A percentile compares a stretch with the other conserved stretches of the same genome.
Evolutionary conservation across 306 rosid genomes (phyloP).

Genomic region (Arachis hypogaea): DNA sequence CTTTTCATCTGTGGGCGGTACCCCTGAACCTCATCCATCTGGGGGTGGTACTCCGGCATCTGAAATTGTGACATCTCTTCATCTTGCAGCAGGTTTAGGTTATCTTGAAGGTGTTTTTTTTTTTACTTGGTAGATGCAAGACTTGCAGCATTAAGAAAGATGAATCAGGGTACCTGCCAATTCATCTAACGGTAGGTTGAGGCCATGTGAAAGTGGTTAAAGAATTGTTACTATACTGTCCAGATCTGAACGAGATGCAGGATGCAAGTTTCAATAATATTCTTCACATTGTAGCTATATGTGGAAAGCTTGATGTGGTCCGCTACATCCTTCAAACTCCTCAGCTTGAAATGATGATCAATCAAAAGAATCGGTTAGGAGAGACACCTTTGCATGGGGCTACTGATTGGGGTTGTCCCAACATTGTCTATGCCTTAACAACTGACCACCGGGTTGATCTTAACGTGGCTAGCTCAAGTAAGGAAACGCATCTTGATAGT

Average conservation of each 20-base stretch:
- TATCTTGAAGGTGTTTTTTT: conserved; percentile 24
- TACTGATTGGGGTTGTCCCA: background rate
- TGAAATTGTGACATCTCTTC: too few relatives aligned
- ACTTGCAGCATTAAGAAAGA: conserved; percentile 6
- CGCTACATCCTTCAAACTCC: conserved; percentile 10
- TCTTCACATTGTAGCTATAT: conserved; percentile 23
- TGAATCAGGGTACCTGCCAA: conserved; percentile 5
- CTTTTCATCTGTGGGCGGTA: too few relatives aligned
- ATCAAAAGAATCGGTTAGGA: conserved; percentile 11
- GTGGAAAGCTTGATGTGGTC: conserved; percentile 27
- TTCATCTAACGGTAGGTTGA: conserved; percentile 27
- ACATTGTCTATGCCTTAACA: conserved; percentile 22
- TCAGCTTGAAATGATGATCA: background rate
- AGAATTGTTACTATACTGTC: conserved; percentile 12
- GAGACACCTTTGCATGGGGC: conserved; percentile 47
- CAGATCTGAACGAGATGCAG: conserved; percentile 24
- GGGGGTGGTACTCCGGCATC: too few relatives aligned
- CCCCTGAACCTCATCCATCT: too few relatives aligned
- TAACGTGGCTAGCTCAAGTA: background rate
- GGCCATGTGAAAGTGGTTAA: conserved; percentile 16
- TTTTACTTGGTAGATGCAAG: background rate
- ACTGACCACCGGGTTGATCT: conserved; percentile 8
- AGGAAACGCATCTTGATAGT: conserved; percentile 9
- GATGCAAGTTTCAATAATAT: background rate
- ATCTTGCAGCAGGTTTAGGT: conserved; percentile 35